These are phyloP conservation scores for Mycena polygramma DNA, from an alignment of 768 basidiomycete genomes.

Conservation along the genomic window DNA sequence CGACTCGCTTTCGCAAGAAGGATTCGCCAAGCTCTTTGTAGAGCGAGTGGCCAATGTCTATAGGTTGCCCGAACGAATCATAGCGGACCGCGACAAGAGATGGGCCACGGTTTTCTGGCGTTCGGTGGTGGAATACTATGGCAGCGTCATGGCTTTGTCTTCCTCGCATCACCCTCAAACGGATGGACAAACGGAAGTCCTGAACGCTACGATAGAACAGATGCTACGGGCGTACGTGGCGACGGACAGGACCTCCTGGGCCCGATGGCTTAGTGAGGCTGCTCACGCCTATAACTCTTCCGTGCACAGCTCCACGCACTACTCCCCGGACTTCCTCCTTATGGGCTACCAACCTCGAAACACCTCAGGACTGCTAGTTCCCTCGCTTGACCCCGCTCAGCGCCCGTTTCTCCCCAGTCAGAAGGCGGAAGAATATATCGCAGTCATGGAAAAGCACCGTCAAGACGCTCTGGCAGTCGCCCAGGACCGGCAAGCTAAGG, in stretches of 20 bases:
- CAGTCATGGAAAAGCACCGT: neutral
- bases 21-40: conserved; percentile 23
- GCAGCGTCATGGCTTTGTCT: no score
- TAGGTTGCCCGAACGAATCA: no score
- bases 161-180: neutral
- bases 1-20: conserved; percentile 18
- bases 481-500: no score
- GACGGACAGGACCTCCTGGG: neutral
- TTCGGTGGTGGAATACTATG: no score
- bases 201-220: no score
- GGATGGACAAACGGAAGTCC: no score
- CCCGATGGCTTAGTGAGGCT: neutral
- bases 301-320: neutral
- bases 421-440: neutral
- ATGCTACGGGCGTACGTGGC: no score
- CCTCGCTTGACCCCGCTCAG: neutral
- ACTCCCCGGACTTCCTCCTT: neutral
- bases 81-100: no score
- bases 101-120: no score
- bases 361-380: neutral
- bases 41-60: conserved; percentile 11
- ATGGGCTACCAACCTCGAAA: neutral
- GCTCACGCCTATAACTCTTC: neutral
- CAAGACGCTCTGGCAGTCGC: conserved; percentile 42
- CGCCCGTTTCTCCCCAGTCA: neutral